These are phyloP conservation scores for Penicillium antarcticum DNA, from an alignment of 495 filamentous ascomycete genomes.

Conservation along the genomic window DNA sequence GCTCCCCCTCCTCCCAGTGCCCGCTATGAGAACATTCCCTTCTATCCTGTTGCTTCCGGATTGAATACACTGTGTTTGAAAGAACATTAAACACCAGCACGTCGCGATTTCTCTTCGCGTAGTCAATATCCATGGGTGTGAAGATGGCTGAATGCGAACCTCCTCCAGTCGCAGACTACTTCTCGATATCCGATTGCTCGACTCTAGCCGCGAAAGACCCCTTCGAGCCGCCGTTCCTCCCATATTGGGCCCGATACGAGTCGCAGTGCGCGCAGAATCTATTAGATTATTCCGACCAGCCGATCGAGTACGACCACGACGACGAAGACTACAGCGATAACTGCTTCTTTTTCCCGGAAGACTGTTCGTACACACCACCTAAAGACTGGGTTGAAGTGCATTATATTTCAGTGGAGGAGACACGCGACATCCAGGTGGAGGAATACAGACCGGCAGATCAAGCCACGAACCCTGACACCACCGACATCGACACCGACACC, in stretches of 20 bases:
- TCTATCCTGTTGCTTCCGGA: conserved; percentile 9
- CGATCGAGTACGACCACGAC: conserved; percentile 47
- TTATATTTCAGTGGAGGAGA: conserved; percentile 1
- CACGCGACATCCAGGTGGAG: conserved; percentile 1
- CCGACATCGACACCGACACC: conserved; percentile 20
- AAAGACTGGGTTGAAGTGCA: conserved; percentile 26
- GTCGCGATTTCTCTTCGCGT: not conserved
- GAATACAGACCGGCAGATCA: not conserved
- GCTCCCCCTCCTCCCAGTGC: not conserved
- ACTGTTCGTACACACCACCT: conserved; percentile 43
- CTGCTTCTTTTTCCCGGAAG: conserved; percentile 48
- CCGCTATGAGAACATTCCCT: conserved; percentile 12
- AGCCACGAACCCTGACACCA: not conserved
- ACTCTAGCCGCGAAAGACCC: conserved; percentile 1
- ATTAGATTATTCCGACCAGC: conserved; percentile 39
- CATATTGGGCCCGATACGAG: conserved; percentile 41
- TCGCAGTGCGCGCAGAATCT: conserved; percentile 41
- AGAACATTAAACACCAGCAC: not conserved
- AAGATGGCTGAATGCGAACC: conserved; percentile 31
- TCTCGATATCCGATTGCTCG: conserved; percentile 11
- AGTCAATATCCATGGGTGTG: conserved; percentile 18
- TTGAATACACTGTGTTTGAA: conserved; percentile 1
- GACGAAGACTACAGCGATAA: conserved; percentile 47
- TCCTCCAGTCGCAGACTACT: conserved; percentile 19
- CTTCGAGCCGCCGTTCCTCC: conserved; percentile 26